Percentiles rank a stretch among this genome's conserved stretches.
Conservation (phyloP, 2,329 filamentous ascomycete species). For the Ophiocordyceps camponoti-rufipedis region DNA sequence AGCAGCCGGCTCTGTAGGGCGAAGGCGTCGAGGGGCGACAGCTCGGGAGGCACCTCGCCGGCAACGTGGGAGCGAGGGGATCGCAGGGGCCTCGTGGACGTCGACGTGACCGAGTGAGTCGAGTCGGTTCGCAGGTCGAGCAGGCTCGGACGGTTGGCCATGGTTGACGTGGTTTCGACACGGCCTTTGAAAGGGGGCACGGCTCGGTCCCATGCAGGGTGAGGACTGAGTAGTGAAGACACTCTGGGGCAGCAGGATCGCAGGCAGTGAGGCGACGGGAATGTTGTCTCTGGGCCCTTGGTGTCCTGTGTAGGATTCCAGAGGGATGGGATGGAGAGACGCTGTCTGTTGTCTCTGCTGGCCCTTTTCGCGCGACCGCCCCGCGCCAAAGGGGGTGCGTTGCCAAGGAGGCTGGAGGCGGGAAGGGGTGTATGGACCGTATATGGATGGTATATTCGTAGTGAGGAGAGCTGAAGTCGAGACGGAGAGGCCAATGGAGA, state of each 20-base stretch:
- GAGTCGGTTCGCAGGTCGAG: slow-evolving; percentile 43
- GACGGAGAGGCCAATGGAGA: too few relatives aligned
- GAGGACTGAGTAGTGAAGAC: background rate
- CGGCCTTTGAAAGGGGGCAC: slow-evolving; percentile 3
- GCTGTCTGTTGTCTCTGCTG: background rate
- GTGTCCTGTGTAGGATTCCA: slow-evolving; percentile 4
- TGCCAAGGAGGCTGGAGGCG: background rate
- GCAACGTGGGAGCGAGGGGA: slow-evolving; percentile 64
- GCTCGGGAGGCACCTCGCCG: slow-evolving; percentile 68
- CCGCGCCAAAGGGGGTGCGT: background rate
- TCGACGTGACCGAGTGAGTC: slow-evolving; percentile 25
- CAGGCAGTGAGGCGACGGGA: slow-evolving; percentile 1
- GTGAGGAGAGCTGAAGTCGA: too few relatives aligned
- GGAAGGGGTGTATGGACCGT: background rate
- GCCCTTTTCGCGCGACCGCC: background rate
- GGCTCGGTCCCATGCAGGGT: slow-evolving; percentile 3
- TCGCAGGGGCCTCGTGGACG: slow-evolving; percentile 34
- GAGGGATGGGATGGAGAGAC: background rate
- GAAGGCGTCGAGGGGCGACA: slow-evolving; percentile 91
- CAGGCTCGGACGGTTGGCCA: slow-evolving; percentile 37
- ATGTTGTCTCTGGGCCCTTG: slow-evolving; percentile 3
- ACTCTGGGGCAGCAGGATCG: background rate
- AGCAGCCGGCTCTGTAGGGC: slow-evolving; percentile 79
- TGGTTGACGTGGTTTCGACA: slow-evolving; percentile 11
- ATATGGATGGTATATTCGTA: background rate